Evolutionary conservation across 176 grass and related monocot genomes (phyloP).

Genomic region (Cenchrus purpureus): DNA sequence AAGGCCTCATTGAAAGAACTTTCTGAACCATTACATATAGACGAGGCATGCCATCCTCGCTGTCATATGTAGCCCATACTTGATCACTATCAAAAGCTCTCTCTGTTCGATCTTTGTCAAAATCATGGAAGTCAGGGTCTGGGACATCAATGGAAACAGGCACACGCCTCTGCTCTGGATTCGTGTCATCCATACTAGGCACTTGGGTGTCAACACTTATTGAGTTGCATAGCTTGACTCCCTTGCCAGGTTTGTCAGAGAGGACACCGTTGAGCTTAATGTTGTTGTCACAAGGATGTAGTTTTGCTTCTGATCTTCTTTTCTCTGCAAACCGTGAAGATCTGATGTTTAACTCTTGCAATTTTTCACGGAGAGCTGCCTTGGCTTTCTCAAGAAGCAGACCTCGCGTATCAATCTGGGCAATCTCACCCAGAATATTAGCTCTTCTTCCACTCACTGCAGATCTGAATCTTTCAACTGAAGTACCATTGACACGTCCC

Average conservation of each 20-base stretch:
- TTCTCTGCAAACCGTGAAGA: constrained; percentile 44
- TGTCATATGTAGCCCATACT: constrained; percentile 94
- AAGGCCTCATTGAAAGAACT: constrained; percentile 79
- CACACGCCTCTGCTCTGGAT: constrained; percentile 47
- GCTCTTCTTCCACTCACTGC: constrained; percentile 60
- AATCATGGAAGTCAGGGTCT: constrained; percentile 95
- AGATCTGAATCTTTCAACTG: constrained; percentile 49
- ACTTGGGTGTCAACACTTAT: constrained; percentile 33
- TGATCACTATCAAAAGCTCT: constrained; percentile 81
- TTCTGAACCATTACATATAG: constrained; percentile 94
- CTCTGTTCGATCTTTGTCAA: constrained; percentile 92
- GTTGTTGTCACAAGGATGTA: constrained; percentile 48
- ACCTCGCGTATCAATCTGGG: constrained; percentile 60
- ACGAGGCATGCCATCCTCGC: constrained; percentile 97
- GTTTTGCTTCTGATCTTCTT: constrained; percentile 44
- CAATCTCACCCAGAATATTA: constrained; percentile 62
- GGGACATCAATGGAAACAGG: constrained; percentile 86
- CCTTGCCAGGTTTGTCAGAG: constrained; percentile 41
- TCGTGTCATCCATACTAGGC: constrained; percentile 40
- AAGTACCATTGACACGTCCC: constrained; percentile 50
- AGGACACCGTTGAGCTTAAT: constrained; percentile 40
- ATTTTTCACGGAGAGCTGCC: constrained; percentile 50
- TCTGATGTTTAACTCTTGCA: constrained; percentile 57
- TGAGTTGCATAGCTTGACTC: constrained; percentile 50
- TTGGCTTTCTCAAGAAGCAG: constrained; percentile 79